Base-by-base conservation (phyloP, 1,284 basidiomycete genomes). In the Cystobasidiaceae sp. region DNA sequence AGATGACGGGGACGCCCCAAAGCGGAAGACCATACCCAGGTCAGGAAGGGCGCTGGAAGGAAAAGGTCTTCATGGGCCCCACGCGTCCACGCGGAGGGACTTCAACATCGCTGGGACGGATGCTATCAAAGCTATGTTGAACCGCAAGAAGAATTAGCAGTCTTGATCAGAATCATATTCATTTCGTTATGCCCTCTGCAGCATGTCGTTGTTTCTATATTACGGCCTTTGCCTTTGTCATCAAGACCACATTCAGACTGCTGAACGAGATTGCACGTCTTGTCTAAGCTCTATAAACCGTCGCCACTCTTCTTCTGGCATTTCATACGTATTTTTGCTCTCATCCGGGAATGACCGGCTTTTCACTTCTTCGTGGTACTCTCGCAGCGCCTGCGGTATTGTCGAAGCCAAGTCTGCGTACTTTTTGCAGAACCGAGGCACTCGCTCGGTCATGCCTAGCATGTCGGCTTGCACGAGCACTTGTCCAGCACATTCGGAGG, bases 401-500 rank as follows among this genome's bases (percentile, higher is more conserved):
- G 82, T 82, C 23, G 78, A 77, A 60, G 84, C 84, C 8, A 88
- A 79, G 68, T 90, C 82, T 9, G 83, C 88, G 75, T 93, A 96
- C 61, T 84, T 81, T 63, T 89, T 81, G 23, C 90, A 90, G 74
- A 94, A 98, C 80, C 86, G 89, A 44, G 89, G 87, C 75, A 88
- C 84, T 15, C 86, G 86, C 41, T 81, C 77, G 85, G 85, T 23
- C 67, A 69, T 73, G 9, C 90, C 90, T 75, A 97, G 82, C 71
- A 90, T 84, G 76, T 99, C 94, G 74, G 90, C 89, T 80, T 88
- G 86, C 17, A 99, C 94, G 54, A 98, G 83, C 7, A 97, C 93
- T 78, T 98, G 96, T 0, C 96, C 94, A 72, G 81, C 86, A 27
- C 88, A 92, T 27, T 81, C 81, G 13, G 85, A 82, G 1, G 96